These are phyloP conservation scores for Sedum album DNA, from an alignment of 164 flowering plant species.

Conservation along the genomic window DNA sequence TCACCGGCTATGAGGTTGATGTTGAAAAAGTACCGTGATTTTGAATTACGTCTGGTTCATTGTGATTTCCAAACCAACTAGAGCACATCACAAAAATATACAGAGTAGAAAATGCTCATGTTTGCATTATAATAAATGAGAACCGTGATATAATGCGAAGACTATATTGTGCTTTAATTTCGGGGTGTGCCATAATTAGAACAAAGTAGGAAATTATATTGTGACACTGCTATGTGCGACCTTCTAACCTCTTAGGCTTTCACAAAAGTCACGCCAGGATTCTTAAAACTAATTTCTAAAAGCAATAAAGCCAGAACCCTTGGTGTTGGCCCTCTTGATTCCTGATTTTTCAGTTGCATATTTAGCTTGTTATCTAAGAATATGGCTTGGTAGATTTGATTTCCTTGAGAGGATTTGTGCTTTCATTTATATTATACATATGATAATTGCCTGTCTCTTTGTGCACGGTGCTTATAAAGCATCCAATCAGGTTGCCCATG, in stretches of 20 bases:
- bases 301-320: not conserved
- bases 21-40: too few relatives aligned
- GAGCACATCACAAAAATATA: too few relatives aligned
- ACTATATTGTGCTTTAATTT: not conserved
- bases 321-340: not conserved
- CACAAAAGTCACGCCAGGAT: too few relatives aligned
- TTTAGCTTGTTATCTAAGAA: not conserved
- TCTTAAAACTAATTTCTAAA: too few relatives aligned
- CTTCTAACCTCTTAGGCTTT: too few relatives aligned
- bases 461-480: slow-evolving; percentile 22
- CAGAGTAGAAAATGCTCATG: too few relatives aligned
- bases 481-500: slow-evolving; percentile 54
- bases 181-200: not conserved
- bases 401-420: not conserved
- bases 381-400: not conserved
- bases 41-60: too few relatives aligned
- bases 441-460: slow-evolving; percentile 9
- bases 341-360: not conserved
- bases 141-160: too few relatives aligned
- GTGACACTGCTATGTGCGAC: not conserved
- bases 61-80: too few relatives aligned
- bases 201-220: not conserved
- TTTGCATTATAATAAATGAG: too few relatives aligned
- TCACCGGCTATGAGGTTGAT: too few relatives aligned
- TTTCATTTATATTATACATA: slow-evolving; percentile 9